phyloP scores from a whole-genome alignment of 2,329 filamentous ascomycete species.

The Pseudogymnoascus sp. region DNA sequence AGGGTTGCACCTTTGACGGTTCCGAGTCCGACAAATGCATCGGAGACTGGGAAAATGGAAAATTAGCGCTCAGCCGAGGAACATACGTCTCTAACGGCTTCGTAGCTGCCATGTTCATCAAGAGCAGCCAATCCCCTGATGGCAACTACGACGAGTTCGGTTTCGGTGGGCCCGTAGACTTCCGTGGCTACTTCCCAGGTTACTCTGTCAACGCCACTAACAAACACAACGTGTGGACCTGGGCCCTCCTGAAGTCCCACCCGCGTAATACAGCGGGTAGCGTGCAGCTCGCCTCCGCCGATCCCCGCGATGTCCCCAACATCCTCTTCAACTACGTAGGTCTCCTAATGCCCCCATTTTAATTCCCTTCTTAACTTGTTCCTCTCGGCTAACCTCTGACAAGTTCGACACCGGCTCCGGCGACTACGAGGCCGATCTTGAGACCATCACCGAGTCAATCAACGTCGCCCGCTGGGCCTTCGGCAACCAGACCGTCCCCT shows the following conservation, averaged over 20 bases:
- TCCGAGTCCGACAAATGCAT: too few species aligned
- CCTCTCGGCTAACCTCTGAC: too few species aligned
- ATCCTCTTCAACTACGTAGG: conserved; percentile 56
- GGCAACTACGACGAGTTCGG: conserved; percentile 21
- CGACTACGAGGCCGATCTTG: conserved; percentile 13
- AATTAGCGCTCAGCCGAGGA: conserved; percentile 11
- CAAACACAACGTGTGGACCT: conserved; percentile 31
- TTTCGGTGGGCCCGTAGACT: conserved; percentile 24
- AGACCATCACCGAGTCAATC: conserved; percentile 18
- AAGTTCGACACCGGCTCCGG: conserved; percentile 32
- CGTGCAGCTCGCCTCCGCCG: conserved; percentile 51
- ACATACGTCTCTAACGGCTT: conserved; percentile 41
- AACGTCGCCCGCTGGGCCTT: conserved; percentile 29
- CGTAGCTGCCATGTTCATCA: conserved; percentile 31
- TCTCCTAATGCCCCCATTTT: conserved; percentile 21
- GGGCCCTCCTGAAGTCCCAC: conserved; percentile 50
- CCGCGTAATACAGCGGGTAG: conserved; percentile 55
- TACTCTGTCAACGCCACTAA: conserved; percentile 32
- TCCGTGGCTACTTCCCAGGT: conserved; percentile 38
- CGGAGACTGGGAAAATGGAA: too few species aligned
- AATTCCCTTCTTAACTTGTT: too few species aligned
- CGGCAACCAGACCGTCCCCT: conserved; percentile 29
- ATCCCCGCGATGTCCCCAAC: conserved; percentile 56
- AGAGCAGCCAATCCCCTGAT: conserved; percentile 17
- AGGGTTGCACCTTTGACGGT: conserved; percentile 24